Evolutionary conservation across 176 grass and related monocot genomes (phyloP).

Genomic region (Raddia guianensis): DNA sequence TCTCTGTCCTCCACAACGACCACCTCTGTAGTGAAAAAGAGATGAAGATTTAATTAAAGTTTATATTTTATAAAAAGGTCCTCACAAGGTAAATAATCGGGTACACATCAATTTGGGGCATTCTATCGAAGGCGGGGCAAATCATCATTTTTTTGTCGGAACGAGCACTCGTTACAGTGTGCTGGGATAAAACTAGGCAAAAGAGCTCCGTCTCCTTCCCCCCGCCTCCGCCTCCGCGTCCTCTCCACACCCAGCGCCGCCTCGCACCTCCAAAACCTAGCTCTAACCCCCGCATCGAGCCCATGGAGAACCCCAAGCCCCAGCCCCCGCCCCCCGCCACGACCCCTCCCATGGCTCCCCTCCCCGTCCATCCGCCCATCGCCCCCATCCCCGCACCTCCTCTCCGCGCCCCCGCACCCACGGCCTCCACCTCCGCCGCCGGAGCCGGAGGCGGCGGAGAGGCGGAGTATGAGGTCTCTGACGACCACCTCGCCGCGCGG

Average conservation of each 20-base stretch:
- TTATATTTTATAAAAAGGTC: too few species aligned
- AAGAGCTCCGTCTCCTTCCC: neutral
- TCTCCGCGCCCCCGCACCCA: slow-evolving; percentile 18
- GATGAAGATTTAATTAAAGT: too few species aligned
- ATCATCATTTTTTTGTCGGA: too few species aligned
- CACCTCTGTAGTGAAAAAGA: too few species aligned
- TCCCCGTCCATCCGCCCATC: slow-evolving; percentile 56
- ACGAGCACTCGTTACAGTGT: too few species aligned
- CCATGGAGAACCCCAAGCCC: slow-evolving; percentile 60
- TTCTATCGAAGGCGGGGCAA: too few species aligned
- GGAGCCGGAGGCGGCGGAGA: slow-evolving; percentile 38
- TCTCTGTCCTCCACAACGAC: too few species aligned
- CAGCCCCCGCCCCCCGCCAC: neutral
- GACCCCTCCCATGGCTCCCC: slow-evolving; percentile 42
- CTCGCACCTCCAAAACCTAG: slow-evolving; percentile 44
- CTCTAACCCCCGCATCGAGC: slow-evolving; percentile 9
- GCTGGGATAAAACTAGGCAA: neutral
- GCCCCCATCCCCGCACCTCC: slow-evolving; percentile 61
- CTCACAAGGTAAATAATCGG: too few species aligned
- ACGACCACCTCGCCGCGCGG: slow-evolving; percentile 78
- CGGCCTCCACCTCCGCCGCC: slow-evolving; percentile 17
- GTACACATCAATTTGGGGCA: too few species aligned
- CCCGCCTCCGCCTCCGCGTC: neutral
- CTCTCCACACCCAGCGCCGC: neutral
- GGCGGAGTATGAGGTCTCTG: slow-evolving; percentile 74